Conservation (phyloP, 2,329 filamentous ascomycete genomes). For the Ceratocystis eucalypticola region DNA sequence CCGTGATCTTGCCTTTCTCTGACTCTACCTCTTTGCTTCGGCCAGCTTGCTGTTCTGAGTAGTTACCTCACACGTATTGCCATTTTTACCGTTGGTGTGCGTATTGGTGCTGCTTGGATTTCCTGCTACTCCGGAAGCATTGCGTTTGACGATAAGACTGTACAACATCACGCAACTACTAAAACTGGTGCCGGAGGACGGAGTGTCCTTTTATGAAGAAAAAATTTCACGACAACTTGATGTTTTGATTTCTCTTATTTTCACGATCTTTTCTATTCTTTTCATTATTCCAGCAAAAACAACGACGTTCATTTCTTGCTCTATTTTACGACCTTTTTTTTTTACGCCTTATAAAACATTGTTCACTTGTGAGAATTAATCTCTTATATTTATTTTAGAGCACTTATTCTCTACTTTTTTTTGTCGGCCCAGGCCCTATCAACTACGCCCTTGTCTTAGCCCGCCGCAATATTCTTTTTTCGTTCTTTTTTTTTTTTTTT, state of each 20-base stretch:
- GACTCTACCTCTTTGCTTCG: neutral
- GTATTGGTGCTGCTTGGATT: neutral
- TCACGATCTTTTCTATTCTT: constrained; percentile 1
- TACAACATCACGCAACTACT: neutral
- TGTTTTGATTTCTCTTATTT: constrained; percentile 14
- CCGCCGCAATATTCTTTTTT: neutral
- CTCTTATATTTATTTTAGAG: neutral
- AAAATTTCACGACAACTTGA: neutral
- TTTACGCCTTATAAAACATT: constrained; percentile 2
- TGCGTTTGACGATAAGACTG: neutral
- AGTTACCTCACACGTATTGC: neutral
- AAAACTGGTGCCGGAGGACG: neutral
- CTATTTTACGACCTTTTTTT: neutral
- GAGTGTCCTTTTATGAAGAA: constrained; percentile 4
- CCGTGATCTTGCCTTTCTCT: too few relatives aligned
- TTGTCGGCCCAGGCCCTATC: neutral
- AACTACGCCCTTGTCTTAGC: neutral
- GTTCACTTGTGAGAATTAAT: neutral
- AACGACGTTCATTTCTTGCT: neutral
- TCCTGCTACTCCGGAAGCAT: neutral
- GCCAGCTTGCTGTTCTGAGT: neutral
- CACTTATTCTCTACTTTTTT: neutral
- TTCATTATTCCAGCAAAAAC: constrained; percentile 11
- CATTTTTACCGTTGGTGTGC: neutral
- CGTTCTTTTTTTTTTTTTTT: neutral